A percentile compares a stretch with the other conserved stretches of the same genome.
Conservation (phyloP, 2,329 filamentous ascomycete genomes). For the Coleophoma crateriformis region DNA sequence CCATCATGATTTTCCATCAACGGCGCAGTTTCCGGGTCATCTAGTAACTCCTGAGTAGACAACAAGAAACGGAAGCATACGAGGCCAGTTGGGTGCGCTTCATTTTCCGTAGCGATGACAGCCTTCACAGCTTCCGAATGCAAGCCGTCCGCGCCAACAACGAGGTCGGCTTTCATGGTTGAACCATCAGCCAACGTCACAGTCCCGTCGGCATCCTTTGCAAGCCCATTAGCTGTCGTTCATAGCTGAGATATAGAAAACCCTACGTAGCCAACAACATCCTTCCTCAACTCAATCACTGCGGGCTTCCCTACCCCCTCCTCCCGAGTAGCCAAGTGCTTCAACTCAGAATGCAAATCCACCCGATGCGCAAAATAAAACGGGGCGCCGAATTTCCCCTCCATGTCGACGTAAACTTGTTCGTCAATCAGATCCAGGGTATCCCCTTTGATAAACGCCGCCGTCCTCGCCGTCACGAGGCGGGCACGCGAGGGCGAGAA, state of each 20-base stretch:
- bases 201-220: too few species aligned
- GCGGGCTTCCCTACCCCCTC: slow-evolving; percentile 15
- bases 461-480: not conserved
- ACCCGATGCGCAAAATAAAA: slow-evolving; percentile 28
- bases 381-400: slow-evolving; percentile 2
- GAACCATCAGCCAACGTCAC: too few species aligned
- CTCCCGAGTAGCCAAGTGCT: slow-evolving; percentile 21
- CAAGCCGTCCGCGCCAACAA: too few species aligned
- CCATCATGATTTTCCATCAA: too few species aligned
- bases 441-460: slow-evolving; percentile 12
- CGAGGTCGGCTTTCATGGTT: too few species aligned
- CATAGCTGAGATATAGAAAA: too few species aligned
- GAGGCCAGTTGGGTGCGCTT: not conserved
- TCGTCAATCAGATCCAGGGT: slow-evolving; percentile 2
- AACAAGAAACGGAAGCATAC: slow-evolving; percentile 29
- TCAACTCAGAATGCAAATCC: slow-evolving; percentile 32
- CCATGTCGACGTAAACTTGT: not conserved
- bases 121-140: slow-evolving; percentile 2
- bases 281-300: slow-evolving; percentile 15
- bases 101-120: slow-evolving; percentile 8
- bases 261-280: not conserved
- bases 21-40: slow-evolving; percentile 17
- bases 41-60: slow-evolving; percentile 17
- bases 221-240: too few species aligned
- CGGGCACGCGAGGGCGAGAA: slow-evolving; percentile 21